Conservation (phyloP, 1,284 basidiomycete species). For the Athelia psychrophila region DNA sequence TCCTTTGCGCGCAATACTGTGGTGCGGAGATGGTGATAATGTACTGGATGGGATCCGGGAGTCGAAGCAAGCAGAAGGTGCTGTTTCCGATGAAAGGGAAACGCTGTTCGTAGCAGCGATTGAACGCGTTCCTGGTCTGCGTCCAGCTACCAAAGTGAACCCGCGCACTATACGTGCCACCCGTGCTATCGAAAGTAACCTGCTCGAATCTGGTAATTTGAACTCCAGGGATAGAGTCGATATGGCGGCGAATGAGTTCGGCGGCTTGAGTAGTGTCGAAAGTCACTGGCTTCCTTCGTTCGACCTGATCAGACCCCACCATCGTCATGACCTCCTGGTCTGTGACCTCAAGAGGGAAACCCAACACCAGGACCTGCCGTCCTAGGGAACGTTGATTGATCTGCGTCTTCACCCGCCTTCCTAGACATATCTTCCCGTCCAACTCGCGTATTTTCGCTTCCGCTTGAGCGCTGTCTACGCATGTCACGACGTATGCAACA, state of each 20-base stretch:
- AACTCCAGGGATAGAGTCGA: neutral
- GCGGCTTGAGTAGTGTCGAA: neutral
- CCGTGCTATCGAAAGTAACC: constrained; percentile 4
- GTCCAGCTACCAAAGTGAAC: constrained; percentile 46
- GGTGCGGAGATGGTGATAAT: constrained; percentile 39
- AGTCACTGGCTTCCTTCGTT: neutral
- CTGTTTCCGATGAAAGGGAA: constrained; percentile 23
- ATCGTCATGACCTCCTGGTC: neutral
- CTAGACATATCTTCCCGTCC: constrained; percentile 27
- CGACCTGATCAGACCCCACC: neutral
- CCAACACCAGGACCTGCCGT: constrained; percentile 27
- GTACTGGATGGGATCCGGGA: constrained; percentile 45
- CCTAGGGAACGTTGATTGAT: constrained; percentile 25
- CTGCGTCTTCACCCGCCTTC: constrained; percentile 38
- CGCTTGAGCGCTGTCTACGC: constrained; percentile 25
- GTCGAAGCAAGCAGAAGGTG: constrained; percentile 26
- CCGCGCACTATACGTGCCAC: constrained; percentile 29
- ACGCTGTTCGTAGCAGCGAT: constrained; percentile 23
- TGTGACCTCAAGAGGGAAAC: constrained; percentile 21
- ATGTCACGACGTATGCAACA: constrained; percentile 34
- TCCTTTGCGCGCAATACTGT: constrained; percentile 50
- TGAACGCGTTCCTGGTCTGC: constrained; percentile 35
- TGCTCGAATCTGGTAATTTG: neutral
- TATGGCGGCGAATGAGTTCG: neutral
- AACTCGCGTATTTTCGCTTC: constrained; percentile 26